Evolutionary conservation across 2,329 filamentous ascomycete genomes (phyloP).

Genomic region (Helotiales sp.): DNA sequence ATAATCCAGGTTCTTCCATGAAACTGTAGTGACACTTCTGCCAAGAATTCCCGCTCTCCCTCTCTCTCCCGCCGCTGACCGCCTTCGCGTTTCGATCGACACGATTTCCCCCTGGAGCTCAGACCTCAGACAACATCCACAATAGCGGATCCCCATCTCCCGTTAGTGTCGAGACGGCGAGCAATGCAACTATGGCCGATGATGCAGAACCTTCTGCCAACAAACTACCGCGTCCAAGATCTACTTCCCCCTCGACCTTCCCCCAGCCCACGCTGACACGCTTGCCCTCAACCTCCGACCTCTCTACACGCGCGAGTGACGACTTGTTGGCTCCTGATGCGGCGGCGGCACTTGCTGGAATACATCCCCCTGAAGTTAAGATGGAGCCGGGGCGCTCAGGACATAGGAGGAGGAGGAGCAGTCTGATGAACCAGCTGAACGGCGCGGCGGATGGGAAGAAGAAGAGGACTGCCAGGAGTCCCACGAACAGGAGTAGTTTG

Average conservation of each 20-base stretch:
- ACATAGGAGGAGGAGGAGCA: conserved; percentile 35
- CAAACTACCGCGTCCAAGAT: not conserved
- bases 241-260: conserved; percentile 4
- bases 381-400: conserved; percentile 31
- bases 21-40: not conserved
- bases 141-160: not conserved
- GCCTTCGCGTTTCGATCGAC: conserved; percentile 1
- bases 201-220: not conserved
- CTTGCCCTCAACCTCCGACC: conserved; percentile 20
- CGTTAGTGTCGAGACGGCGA: not conserved
- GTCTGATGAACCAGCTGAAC: conserved; percentile 31
- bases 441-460: conserved; percentile 5
- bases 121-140: not conserved
- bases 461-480: conserved; percentile 18
- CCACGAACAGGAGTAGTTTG: conserved; percentile 19
- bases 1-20: not conserved
- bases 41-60: not conserved
- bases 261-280: conserved; percentile 10
- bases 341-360: conserved; percentile 23
- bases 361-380: conserved; percentile 17
- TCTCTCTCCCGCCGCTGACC: not conserved
- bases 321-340: conserved; percentile 26
- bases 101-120: conserved; percentile 1
- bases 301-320: conserved; percentile 16
- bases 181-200: not conserved